These are phyloP conservation scores for Paulinella micropora DNA, from an alignment of 78 protist species.

Conservation along the genomic window DNA sequence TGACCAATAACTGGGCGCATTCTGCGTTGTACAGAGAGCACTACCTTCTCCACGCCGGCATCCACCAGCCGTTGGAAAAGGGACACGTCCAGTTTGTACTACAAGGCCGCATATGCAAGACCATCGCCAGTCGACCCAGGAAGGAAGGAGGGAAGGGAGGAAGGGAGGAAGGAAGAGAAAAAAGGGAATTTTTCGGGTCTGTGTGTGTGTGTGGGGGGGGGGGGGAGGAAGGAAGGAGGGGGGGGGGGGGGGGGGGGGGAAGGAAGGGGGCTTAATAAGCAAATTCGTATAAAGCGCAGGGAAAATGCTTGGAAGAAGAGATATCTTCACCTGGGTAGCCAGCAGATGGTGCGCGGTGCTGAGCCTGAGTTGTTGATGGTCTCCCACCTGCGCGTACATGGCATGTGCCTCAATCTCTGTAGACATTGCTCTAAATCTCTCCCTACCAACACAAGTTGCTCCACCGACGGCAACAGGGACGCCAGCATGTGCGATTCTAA, in stretches of 20 bases:
- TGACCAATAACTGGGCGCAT: no score
- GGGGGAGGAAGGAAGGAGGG: neutral
- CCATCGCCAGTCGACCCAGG: no score
- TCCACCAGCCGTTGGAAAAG: slow-evolving; percentile 61
- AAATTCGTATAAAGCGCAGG: neutral
- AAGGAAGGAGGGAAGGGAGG: neutral
- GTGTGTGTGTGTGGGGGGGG: no score
- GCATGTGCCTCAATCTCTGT: neutral
- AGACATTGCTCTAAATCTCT: neutral
- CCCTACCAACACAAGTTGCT: slow-evolving; percentile 66
- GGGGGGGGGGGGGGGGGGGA: neutral
- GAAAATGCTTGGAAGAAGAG: no score
- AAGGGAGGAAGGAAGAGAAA: neutral
- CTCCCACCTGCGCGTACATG: no score
- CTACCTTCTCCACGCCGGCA: neutral
- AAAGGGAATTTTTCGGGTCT: neutral
- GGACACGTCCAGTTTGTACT: slow-evolving; percentile 31
- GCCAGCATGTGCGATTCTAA: slow-evolving; percentile 58
- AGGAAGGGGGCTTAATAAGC: neutral
- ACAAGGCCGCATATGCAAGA: no score
- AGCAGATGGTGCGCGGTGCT: slow-evolving; percentile 6
- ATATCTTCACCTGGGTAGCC: no score
- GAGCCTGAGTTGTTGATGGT: slow-evolving; percentile 73
- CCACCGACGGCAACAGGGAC: slow-evolving; percentile 14
- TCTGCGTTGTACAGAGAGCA: slow-evolving; percentile 52